Conservation (phyloP, 805 yeast species). For the Pichia eremophila region DNA sequence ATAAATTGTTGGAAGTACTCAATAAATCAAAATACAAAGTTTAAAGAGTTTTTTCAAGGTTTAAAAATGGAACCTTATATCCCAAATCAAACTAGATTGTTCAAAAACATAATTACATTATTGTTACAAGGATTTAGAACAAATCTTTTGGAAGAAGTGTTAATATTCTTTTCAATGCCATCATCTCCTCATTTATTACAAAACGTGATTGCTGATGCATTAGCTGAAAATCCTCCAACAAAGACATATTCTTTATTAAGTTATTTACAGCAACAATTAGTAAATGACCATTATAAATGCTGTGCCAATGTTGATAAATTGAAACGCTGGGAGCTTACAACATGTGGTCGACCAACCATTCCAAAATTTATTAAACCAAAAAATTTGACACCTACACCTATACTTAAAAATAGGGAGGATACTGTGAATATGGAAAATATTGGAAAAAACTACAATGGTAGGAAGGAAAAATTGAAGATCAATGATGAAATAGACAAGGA, state of each 20-base stretch:
- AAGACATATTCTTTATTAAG: constrained; percentile 13
- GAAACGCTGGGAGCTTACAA: constrained; percentile 5
- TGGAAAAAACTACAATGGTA: no score
- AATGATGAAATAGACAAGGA: no score
- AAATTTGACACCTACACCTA: background rate
- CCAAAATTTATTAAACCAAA: background rate
- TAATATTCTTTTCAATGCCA: constrained; percentile 17
- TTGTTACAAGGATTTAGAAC: constrained; percentile 13
- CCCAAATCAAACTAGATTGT: constrained; percentile 15
- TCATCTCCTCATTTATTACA: constrained; percentile 20
- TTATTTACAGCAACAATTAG: constrained; percentile 14
- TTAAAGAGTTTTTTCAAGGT: constrained; percentile 18
- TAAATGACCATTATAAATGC: constrained; percentile 15
- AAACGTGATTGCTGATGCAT: constrained; percentile 10
- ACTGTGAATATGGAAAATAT: no score
- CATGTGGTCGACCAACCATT: background rate
- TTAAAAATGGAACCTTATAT: constrained; percentile 27
- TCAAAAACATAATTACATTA: constrained; percentile 11
- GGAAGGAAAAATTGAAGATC: no score
- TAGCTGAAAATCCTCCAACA: background rate
- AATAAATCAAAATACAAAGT: constrained; percentile 11
- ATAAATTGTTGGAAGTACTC: constrained; percentile 36
- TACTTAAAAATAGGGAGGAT: background rate
- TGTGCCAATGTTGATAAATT: constrained; percentile 9
- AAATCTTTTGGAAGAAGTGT: constrained; percentile 17